phyloP scores from a whole-genome alignment of 495 filamentous ascomycete species.

The Aspergillus olivimuriae region DNA sequence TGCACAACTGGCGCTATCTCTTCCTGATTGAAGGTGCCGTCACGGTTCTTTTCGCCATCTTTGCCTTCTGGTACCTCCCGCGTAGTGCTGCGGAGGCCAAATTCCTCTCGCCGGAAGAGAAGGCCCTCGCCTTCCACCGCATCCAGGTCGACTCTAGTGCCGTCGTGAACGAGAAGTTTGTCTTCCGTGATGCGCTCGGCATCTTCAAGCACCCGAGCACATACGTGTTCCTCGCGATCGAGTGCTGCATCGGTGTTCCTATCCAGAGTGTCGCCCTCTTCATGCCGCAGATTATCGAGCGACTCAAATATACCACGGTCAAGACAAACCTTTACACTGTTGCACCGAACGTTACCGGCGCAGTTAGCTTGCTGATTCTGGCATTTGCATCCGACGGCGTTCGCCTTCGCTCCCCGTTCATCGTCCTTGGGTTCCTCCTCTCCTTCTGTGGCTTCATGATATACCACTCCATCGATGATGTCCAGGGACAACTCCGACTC shows the following conservation, averaged over 20 bases:
- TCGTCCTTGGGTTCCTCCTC: conserved; percentile 65
- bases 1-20: conserved; percentile 64
- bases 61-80: conserved; percentile 69
- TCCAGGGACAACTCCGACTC: conserved; percentile 48
- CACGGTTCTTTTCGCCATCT: conserved; percentile 57
- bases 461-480: conserved; percentile 59
- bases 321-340: conserved; percentile 76
- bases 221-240: conserved; percentile 60
- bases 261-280: conserved; percentile 66
- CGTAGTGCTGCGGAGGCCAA: conserved; percentile 52
- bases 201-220: conserved; percentile 59
- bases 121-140: conserved; percentile 62
- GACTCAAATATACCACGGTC: conserved; percentile 56
- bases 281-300: conserved; percentile 64
- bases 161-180: conserved; percentile 64
- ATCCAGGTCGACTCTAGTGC: conserved; percentile 70
- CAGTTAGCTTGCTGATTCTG: conserved; percentile 61
- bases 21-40: conserved; percentile 68
- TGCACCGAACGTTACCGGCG: conserved; percentile 63
- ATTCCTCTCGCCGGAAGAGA: conserved; percentile 61
- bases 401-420: conserved; percentile 65
- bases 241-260: conserved; percentile 71
- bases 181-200: conserved; percentile 54
- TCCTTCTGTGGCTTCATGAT: conserved; percentile 74
- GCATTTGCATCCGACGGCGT: conserved; percentile 61